Evolutionary conservation across 495 filamentous ascomycete genomes (phyloP).

Genomic region (Penicillium lividum): DNA sequence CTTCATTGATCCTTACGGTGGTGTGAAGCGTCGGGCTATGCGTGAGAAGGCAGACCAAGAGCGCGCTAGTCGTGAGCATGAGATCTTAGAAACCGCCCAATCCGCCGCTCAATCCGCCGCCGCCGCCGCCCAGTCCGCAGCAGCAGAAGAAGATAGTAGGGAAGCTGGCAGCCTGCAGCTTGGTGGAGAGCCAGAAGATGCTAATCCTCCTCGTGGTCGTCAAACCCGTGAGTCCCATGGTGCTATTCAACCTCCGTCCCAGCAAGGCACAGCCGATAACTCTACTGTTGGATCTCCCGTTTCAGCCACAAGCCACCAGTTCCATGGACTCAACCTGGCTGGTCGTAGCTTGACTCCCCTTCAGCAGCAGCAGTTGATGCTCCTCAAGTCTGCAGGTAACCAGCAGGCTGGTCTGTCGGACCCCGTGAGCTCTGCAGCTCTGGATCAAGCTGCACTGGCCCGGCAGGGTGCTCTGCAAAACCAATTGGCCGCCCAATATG

Average conservation of each 20-base stretch:
- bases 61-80: conserved; percentile 62
- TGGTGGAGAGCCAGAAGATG: conserved; percentile 86
- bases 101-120: conserved; percentile 10
- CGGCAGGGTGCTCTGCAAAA: conserved; percentile 61
- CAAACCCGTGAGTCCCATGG: conserved; percentile 51
- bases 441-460: conserved; percentile 44
- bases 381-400: conserved; percentile 61
- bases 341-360: conserved; percentile 75
- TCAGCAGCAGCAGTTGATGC: conserved; percentile 72
- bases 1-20: conserved; percentile 77
- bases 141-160: conserved; percentile 56
- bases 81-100: conserved; percentile 51
- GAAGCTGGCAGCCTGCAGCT: conserved; percentile 87
- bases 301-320: conserved; percentile 54
- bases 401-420: conserved; percentile 57
- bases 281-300: conserved; percentile 47
- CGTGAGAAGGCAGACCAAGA: conserved; percentile 67
- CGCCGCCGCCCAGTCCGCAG: conserved; percentile 42
- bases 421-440: conserved; percentile 44
- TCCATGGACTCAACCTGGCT: conserved; percentile 57
- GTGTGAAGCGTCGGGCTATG: conserved; percentile 71
- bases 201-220: conserved; percentile 51
- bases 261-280: conserved; percentile 55
- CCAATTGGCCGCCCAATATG: conserved; percentile 50
- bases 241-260: conserved; percentile 73